Conservation (phyloP, 441 rosid genomes). For the Euphorbia schlechtendalii region DNA sequence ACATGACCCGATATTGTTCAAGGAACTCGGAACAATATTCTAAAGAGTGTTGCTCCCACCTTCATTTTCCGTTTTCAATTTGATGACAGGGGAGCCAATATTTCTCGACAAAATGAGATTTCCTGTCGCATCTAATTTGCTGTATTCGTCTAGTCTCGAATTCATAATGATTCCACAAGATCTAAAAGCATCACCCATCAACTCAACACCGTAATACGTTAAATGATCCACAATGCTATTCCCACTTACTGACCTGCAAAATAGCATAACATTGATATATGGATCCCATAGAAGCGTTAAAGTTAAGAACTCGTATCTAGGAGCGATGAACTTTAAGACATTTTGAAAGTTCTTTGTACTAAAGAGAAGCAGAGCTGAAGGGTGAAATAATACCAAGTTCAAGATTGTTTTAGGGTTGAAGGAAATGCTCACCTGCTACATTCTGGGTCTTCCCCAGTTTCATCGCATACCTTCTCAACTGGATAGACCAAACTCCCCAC, state of each 20-base stretch:
- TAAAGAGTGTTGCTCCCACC: conserved; percentile 16
- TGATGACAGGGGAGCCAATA: conserved; percentile 26
- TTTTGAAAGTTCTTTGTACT: neutral
- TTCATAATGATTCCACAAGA: conserved; percentile 73
- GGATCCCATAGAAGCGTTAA: neutral
- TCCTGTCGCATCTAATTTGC: conserved; percentile 53
- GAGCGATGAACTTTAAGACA: neutral
- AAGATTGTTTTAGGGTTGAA: neutral
- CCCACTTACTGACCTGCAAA: conserved; percentile 69
- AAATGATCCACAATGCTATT: conserved; percentile 77
- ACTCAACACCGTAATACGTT: conserved; percentile 57
- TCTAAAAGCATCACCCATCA: conserved; percentile 48
- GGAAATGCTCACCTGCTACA: conserved; percentile 59
- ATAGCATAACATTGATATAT: neutral
- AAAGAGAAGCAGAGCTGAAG: neutral
- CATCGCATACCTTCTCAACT: conserved; percentile 74
- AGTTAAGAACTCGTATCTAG: neutral
- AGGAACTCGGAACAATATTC: conserved; percentile 2
- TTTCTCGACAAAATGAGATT: conserved; percentile 50
- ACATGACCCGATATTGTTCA: conserved; percentile 10
- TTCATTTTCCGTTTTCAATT: conserved; percentile 25
- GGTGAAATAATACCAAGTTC: neutral
- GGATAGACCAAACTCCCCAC: conserved; percentile 47
- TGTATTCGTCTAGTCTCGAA: conserved; percentile 29
- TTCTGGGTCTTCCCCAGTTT: conserved; percentile 79